A percentile compares a stretch with the other conserved stretches of the same genome.
These are phyloP conservation scores for Baorangia bicolor DNA, from an alignment of 768 basidiomycete genomes.

Conservation along the genomic window DNA sequence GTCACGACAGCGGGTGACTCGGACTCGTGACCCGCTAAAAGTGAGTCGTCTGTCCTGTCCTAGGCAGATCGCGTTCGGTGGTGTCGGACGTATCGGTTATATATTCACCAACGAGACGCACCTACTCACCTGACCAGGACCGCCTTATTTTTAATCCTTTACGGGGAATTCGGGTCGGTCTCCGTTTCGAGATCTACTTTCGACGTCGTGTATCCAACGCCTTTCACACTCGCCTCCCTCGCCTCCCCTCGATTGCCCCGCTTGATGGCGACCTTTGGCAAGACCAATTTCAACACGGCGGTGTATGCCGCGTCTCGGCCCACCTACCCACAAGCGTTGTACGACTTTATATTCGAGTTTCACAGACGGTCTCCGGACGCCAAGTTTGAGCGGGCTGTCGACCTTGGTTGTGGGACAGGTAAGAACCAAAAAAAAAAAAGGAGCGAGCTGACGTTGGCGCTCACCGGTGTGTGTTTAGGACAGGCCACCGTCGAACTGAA, in stretches of 20 bases:
- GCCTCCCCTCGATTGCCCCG: too few relatives aligned
- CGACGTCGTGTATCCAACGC: not conserved
- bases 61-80: too few relatives aligned
- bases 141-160: not conserved
- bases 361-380: constrained; percentile 38
- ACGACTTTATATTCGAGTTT: constrained; percentile 57
- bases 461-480: constrained; percentile 39
- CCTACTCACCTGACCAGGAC: not conserved
- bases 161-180: not conserved
- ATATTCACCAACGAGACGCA: not conserved
- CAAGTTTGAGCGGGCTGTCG: constrained; percentile 59
- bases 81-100: not conserved
- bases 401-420: constrained; percentile 84
- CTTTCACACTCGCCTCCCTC: not conserved
- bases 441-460: too few relatives aligned
- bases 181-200: not conserved
- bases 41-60: not conserved
- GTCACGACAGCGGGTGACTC: too few relatives aligned
- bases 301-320: constrained; percentile 63
- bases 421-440: not conserved
- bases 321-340: constrained; percentile 66
- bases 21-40: not conserved
- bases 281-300: constrained; percentile 62
- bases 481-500: constrained; percentile 63
- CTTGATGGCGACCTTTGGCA: constrained; percentile 71